Percentiles rank a stretch among this genome's conserved stretches.
These are phyloP conservation scores for Rugonectria rugulosa DNA, from an alignment of 2,329 filamentous ascomycete genomes.

Conservation along the genomic window DNA sequence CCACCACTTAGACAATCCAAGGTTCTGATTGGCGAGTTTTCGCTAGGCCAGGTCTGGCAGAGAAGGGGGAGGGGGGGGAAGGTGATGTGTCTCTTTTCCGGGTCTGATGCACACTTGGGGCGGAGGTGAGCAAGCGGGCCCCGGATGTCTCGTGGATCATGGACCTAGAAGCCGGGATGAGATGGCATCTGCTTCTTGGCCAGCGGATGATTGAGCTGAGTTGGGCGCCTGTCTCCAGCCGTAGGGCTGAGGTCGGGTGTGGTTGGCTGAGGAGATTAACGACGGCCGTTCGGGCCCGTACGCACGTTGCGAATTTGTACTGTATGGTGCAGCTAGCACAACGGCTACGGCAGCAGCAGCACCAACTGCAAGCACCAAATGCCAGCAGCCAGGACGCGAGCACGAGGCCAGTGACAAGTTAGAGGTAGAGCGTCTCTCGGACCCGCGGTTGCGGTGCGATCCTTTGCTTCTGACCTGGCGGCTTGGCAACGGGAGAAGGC, in stretches of 20 bases:
- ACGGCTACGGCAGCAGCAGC: no score
- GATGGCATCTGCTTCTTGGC: not conserved
- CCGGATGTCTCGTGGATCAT: not conserved
- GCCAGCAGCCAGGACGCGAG: not conserved
- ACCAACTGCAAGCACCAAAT: not conserved
- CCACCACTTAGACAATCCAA: no score
- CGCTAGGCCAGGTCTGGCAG: not conserved
- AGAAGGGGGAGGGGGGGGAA: no score
- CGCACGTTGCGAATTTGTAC: not conserved
- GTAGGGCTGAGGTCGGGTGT: slow-evolving; percentile 17
- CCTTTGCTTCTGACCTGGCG: not conserved
- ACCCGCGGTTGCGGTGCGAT: not conserved
- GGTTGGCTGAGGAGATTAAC: slow-evolving; percentile 8
- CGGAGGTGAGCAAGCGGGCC: no score
- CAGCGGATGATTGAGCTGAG: not conserved
- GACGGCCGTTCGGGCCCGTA: slow-evolving; percentile 11
- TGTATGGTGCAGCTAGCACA: not conserved
- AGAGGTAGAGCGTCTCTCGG: slow-evolving; percentile 6
- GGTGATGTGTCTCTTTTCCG: no score
- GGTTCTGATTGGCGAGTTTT: not conserved
- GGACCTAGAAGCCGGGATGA: not conserved
- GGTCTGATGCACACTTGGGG: no score
- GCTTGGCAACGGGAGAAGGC: not conserved
- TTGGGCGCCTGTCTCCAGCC: slow-evolving; percentile 7
- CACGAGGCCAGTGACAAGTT: not conserved